Evolutionary conservation across 1,284 basidiomycete genomes (phyloP).

Genomic region (Porogramme epimiltina): DNA sequence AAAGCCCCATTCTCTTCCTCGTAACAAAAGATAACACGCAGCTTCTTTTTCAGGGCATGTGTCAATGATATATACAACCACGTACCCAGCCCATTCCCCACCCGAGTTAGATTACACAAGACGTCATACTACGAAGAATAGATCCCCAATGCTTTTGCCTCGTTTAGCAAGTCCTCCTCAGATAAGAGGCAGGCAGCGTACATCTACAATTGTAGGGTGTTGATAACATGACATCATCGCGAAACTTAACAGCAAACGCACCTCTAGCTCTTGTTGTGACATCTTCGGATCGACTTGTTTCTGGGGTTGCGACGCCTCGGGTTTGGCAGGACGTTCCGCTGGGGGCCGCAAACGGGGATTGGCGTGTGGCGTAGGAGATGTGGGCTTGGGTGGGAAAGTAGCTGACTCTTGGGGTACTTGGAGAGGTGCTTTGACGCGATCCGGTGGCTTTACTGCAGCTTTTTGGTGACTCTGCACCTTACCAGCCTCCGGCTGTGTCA

Average conservation of each 20-base stretch:
- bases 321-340: not conserved
- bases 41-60: too few relatives aligned
- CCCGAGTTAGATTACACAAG: too few relatives aligned
- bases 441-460: not conserved
- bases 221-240: too few relatives aligned
- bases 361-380: not conserved
- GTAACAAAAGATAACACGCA: too few relatives aligned
- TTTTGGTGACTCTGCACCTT: not conserved
- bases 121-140: too few relatives aligned
- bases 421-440: not conserved
- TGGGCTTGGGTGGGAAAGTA: too few relatives aligned
- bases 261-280: constrained; percentile 9
- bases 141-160: constrained; percentile 3
- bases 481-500: not conserved
- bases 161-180: constrained; percentile 14
- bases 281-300: not conserved
- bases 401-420: not conserved
- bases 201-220: too few relatives aligned
- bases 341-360: not conserved
- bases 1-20: too few relatives aligned
- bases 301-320: too few relatives aligned
- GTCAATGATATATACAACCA: too few relatives aligned
- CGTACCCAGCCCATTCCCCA: too few relatives aligned
- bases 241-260: constrained; percentile 1
- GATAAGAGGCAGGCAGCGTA: constrained; percentile 11